phyloP scores from a whole-genome alignment of 352 stramenopile species.

The Phytopythium boreale region DNA sequence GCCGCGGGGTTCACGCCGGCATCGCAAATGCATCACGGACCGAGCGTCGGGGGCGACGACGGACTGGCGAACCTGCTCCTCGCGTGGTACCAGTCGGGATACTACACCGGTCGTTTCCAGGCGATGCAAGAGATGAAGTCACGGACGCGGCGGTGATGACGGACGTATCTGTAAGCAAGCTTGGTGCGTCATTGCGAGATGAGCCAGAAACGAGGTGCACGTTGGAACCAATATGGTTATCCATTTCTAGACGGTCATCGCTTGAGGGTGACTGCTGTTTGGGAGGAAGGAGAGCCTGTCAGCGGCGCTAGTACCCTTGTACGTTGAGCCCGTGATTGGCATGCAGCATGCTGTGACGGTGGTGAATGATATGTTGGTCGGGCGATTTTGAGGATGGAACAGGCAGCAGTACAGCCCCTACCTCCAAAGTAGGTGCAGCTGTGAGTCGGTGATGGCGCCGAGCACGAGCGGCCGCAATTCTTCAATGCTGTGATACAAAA shows the following conservation, averaged over 20 bases:
- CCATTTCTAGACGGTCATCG: background rate
- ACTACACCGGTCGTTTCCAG: constrained; percentile 78
- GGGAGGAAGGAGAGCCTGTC: no score
- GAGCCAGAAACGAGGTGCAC: no score
- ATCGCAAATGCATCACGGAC: constrained; percentile 4
- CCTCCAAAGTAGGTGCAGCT: constrained; percentile 47
- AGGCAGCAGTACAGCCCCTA: constrained; percentile 4
- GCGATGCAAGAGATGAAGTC: constrained; percentile 73
- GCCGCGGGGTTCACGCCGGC: constrained; percentile 12
- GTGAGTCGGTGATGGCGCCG: constrained; percentile 30
- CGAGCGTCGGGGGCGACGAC: constrained; percentile 29
- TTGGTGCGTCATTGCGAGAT: background rate
- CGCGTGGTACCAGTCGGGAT: constrained; percentile 85
- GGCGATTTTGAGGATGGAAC: background rate
- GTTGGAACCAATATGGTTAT: background rate
- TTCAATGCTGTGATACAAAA: constrained; percentile 21
- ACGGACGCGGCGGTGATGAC: constrained; percentile 17
- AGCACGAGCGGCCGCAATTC: constrained; percentile 33
- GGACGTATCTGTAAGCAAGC: background rate
- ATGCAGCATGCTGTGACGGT: background rate
- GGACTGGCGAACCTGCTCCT: constrained; percentile 70
- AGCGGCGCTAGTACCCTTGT: no score
- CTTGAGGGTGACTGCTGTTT: background rate
- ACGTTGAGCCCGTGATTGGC: background rate
- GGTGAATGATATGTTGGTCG: background rate